Percentiles rank a stretch among this genome's conserved stretches.
phyloP scores from a whole-genome alignment of 2,329 filamentous ascomycete genomes.

The Cladorrhinum sp. region DNA sequence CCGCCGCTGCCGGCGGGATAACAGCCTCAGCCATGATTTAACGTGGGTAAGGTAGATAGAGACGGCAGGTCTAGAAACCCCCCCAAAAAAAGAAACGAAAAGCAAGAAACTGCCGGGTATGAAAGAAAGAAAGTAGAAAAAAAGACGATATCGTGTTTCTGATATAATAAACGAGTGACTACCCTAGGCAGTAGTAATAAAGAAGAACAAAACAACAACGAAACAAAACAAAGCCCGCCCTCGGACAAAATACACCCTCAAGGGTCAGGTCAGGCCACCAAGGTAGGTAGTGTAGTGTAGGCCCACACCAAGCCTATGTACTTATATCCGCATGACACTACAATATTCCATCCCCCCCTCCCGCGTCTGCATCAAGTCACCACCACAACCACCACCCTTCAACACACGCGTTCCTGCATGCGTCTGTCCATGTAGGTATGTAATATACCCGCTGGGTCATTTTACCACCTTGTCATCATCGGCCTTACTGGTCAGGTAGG shows the following conservation, averaged over 20 bases:
- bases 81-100: background rate
- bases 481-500: too few relatives aligned
- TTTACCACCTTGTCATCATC: background rate
- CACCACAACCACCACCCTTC: background rate
- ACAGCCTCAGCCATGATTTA: background rate
- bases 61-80: background rate
- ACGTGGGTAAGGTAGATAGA: too few relatives aligned
- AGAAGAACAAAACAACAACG: background rate
- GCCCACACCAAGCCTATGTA: background rate
- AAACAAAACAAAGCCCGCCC: background rate
- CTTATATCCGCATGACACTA: background rate
- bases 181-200: background rate
- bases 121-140: background rate
- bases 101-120: background rate
- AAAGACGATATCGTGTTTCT: background rate
- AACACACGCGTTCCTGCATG: constrained; percentile 2
- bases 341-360: background rate
- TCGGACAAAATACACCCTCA: background rate
- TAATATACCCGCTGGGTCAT: constrained; percentile 12
- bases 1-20: background rate
- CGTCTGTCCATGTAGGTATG: constrained; percentile 4
- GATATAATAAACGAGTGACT: constrained; percentile 2
- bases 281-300: too few relatives aligned
- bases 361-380: background rate
- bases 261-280: background rate